Evolutionary conservation across 2,329 filamentous ascomycete genomes (phyloP).

Genomic region (Orbilia brochopaga): DNA sequence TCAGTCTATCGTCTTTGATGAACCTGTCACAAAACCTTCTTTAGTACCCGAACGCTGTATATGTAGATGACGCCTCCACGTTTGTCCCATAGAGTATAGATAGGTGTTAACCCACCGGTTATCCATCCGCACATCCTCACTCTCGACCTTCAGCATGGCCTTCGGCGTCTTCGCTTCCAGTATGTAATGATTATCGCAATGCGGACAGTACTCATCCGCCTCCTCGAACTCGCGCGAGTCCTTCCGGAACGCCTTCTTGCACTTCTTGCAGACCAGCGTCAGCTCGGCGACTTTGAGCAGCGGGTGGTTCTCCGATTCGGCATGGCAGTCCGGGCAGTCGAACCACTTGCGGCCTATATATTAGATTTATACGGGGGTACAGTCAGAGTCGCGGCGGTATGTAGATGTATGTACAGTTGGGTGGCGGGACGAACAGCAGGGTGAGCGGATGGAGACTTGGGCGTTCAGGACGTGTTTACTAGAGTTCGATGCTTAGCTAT

Average conservation of each 20-base stretch:
- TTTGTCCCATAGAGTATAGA: no score
- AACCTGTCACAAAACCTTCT: constrained; percentile 63
- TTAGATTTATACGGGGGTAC: constrained; percentile 5
- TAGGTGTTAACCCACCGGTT: constrained; percentile 63
- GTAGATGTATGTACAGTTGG: constrained; percentile 23
- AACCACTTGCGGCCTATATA: constrained; percentile 88
- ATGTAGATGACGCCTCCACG: no score
- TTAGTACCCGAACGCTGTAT: no score
- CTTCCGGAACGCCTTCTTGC: constrained; percentile 97
- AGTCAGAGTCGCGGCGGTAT: background rate
- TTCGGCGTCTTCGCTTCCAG: constrained; percentile 86
- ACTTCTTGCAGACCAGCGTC: constrained; percentile 98
- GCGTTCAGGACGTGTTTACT: constrained; percentile 99
- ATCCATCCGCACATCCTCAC: constrained; percentile 86
- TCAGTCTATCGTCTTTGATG: constrained; percentile 86
- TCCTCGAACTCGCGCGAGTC: constrained; percentile 92
- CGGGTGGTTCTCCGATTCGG: constrained; percentile 76
- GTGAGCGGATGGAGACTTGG: constrained; percentile 92
- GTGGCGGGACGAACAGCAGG: constrained; percentile 75
- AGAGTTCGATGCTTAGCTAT: constrained; percentile 22
- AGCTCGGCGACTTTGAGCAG: constrained; percentile 83
- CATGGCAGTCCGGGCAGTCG: constrained; percentile 94
- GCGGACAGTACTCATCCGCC: constrained; percentile 95
- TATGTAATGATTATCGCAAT: constrained; percentile 98
- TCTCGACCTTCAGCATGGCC: constrained; percentile 82